Conservation (phyloP, 495 filamentous ascomycete species). For the Penicillium samsonianum region DNA sequence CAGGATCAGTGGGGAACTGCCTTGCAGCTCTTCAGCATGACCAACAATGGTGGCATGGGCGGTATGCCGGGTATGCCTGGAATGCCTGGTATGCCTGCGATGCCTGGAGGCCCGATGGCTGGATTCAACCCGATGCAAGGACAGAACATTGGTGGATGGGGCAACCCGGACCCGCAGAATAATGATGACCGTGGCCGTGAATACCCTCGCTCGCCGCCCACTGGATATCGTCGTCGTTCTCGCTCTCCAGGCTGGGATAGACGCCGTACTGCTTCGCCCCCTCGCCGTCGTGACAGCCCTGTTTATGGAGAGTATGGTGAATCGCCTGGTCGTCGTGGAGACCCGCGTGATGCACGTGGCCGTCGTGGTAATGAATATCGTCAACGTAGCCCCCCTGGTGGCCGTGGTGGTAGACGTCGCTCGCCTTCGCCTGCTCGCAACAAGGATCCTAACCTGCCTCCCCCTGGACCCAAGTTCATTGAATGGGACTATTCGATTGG, state of each 20-base stretch:
- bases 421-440: slow-evolving; percentile 57
- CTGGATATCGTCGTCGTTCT: slow-evolving; percentile 69
- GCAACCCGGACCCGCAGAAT: slow-evolving; percentile 44
- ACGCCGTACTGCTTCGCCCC: slow-evolving; percentile 58
- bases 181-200: slow-evolving; percentile 65
- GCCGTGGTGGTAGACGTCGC: slow-evolving; percentile 55
- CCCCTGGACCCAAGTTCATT: slow-evolving; percentile 72
- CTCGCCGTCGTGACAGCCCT: slow-evolving; percentile 67
- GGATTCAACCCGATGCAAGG: slow-evolving; percentile 28
- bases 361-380: slow-evolving; percentile 71
- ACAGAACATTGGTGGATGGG: slow-evolving; percentile 41
- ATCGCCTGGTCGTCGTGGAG: slow-evolving; percentile 60
- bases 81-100: slow-evolving; percentile 16
- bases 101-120: slow-evolving; percentile 12
- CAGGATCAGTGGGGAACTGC: slow-evolving; percentile 62
- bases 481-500: slow-evolving; percentile 76
- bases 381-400: slow-evolving; percentile 70
- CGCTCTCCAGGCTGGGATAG: slow-evolving; percentile 73
- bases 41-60: slow-evolving; percentile 34
- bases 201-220: slow-evolving; percentile 57
- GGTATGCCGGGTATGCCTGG: slow-evolving; percentile 24
- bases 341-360: slow-evolving; percentile 58
- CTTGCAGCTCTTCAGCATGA: slow-evolving; percentile 49
- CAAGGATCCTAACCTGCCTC: slow-evolving; percentile 54
- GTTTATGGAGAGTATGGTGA: slow-evolving; percentile 69